Conservation (phyloP, 2,329 filamentous ascomycete genomes). For the Xylariaceae sp. region DNA sequence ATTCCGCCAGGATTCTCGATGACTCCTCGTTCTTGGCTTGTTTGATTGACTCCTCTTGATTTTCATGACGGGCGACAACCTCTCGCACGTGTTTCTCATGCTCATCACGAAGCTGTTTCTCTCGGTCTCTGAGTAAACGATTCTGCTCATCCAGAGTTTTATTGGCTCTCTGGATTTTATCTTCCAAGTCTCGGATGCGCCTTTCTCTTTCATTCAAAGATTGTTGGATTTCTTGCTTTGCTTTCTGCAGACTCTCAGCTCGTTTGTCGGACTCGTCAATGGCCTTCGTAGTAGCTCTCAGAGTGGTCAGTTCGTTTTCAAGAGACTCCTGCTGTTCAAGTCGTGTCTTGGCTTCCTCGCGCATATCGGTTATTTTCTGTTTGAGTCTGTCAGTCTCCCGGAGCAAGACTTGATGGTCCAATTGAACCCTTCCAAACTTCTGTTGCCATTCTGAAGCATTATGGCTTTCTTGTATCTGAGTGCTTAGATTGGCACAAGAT, state of each 20-base stretch:
- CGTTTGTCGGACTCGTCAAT: conserved; percentile 9
- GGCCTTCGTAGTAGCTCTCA: conserved; percentile 9
- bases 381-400: conserved; percentile 17
- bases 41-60: conserved; percentile 26
- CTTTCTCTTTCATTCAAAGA: conserved; percentile 19
- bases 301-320: conserved; percentile 9
- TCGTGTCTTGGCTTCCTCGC: conserved; percentile 6
- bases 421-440: conserved; percentile 10
- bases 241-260: conserved; percentile 11
- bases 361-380: conserved; percentile 15
- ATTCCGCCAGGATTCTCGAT: conserved; percentile 25
- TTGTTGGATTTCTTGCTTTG: conserved; percentile 12
- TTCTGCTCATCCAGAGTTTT: conserved; percentile 17
- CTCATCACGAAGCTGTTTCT: conserved; percentile 18
- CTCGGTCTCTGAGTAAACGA: conserved; percentile 12
- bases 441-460: conserved; percentile 22
- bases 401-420: conserved; percentile 12
- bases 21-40: conserved; percentile 33
- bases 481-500: conserved; percentile 5
- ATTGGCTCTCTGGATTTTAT: conserved; percentile 11
- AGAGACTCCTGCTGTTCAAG: conserved; percentile 15
- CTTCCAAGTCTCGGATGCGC: conserved; percentile 10
- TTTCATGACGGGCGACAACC: conserved; percentile 11
- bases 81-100: conserved; percentile 13
- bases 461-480: conserved; percentile 7